Percentiles rank a stretch among this genome's conserved stretches.
phyloP scores from a whole-genome alignment of 345 rosid genomes.

The Acer negundo region DNA sequence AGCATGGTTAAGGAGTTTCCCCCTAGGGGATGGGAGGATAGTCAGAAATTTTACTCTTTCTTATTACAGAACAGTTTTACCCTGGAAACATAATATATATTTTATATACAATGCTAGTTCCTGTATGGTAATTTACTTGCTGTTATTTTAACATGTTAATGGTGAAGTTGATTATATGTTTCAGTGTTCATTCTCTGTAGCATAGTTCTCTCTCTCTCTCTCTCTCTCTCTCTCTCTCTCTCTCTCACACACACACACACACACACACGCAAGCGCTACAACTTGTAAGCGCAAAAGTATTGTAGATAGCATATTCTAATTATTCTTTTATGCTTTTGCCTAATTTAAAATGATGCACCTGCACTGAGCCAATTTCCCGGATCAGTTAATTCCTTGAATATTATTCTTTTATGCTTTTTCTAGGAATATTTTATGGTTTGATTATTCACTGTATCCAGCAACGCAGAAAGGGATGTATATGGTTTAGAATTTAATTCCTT shows the following conservation, averaged over 20 bases:
- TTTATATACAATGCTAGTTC: neutral
- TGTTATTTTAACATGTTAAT: neutral
- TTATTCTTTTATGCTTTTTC: neutral
- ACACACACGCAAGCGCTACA: neutral
- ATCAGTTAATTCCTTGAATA: neutral
- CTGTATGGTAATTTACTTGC: neutral
- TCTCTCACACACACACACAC: no score
- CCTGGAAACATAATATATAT: neutral
- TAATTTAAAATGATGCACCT: neutral
- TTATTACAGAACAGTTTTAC: neutral
- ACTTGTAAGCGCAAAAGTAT: neutral
- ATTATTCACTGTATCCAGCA: neutral
- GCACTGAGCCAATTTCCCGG: neutral
- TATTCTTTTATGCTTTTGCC: neutral
- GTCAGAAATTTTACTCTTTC: no score
- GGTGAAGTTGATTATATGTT: neutral
- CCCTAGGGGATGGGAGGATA: no score
- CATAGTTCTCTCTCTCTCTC: neutral
- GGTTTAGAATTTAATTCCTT: neutral
- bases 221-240: neutral
- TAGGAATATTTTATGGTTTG: neutral
- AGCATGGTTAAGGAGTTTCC: no score
- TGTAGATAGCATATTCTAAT: neutral
- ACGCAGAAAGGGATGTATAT: neutral
- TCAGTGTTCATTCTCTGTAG: neutral